phyloP scores from a whole-genome alignment of 108 stramenopile species.

The Fragilariopsis cylindrus region DNA sequence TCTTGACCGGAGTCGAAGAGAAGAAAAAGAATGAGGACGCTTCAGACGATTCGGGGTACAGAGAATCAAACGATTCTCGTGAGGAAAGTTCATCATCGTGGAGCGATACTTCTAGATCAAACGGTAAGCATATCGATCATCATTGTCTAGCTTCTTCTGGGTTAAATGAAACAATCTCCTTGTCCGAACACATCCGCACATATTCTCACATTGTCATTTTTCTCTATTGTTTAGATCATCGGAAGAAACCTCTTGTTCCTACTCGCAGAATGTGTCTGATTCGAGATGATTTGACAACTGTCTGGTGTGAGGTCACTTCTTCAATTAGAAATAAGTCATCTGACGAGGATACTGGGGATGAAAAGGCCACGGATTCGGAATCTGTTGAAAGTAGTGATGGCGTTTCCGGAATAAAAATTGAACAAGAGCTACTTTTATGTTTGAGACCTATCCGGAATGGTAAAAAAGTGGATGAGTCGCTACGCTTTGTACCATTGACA shows the following conservation, averaged over 20 bases:
- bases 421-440: conserved; percentile 70
- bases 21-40: conserved; percentile 45
- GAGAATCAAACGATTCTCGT: conserved; percentile 77
- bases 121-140: conserved; percentile 39
- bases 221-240: conserved; percentile 19
- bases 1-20: conserved; percentile 46
- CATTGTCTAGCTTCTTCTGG: not conserved
- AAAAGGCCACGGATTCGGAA: conserved; percentile 15
- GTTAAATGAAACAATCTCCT: not conserved
- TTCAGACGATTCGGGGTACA: conserved; percentile 81
- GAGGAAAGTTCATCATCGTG: conserved; percentile 63
- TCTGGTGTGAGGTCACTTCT: conserved; percentile 88
- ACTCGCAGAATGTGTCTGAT: conserved; percentile 77
- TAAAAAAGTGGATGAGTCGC: conserved; percentile 53
- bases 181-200: not conserved
- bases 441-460: conserved; percentile 81
- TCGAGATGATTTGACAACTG: conserved; percentile 70
- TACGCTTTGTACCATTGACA: conserved; percentile 42
- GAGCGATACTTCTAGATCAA: conserved; percentile 48
- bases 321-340: conserved; percentile 58
- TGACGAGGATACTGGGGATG: conserved; percentile 46
- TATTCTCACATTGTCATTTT: not conserved
- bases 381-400: conserved; percentile 7
- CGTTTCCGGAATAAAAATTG: conserved; percentile 19
- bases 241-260: conserved; percentile 64